Conservation (phyloP, 768 basidiomycete genomes). For the Lactarius trivialis region DNA sequence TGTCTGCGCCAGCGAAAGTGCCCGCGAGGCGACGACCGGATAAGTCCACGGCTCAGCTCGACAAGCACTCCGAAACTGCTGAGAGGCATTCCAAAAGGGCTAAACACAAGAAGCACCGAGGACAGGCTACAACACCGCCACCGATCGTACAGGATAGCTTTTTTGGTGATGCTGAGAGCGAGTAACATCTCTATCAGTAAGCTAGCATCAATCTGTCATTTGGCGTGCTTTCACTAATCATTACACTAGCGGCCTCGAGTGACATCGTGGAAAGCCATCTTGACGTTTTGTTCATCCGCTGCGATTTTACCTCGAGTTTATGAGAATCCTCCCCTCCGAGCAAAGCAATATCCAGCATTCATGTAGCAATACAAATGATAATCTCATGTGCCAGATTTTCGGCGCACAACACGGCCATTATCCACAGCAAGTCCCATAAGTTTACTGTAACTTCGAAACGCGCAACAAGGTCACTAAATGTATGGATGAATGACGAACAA, state of each 20-base stretch:
- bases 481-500: conserved; percentile 22
- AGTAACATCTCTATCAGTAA: not conserved
- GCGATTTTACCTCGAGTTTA: not conserved
- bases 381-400: not conserved
- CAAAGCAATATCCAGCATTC: not conserved
- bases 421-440: conserved; percentile 21
- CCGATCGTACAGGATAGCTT: not conserved
- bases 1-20: not conserved
- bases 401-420: conserved; percentile 25
- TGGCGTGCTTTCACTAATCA: not conserved
- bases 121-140: not conserved
- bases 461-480: conserved; percentile 19
- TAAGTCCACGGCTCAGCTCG: not conserved
- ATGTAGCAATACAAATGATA: not conserved
- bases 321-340: not conserved
- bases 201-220: too few species aligned
- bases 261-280: not conserved
- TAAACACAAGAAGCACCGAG: not conserved
- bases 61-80: not conserved
- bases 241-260: not conserved
- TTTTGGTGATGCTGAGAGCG: conserved; percentile 4
- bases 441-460: conserved; percentile 23
- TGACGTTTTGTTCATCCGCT: not conserved
- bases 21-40: not conserved
- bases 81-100: not conserved